A percentile compares a stretch with the other conserved stretches of the same genome.
phyloP scores from a whole-genome alignment of 2,329 filamentous ascomycete genomes.

The Hymenoscyphus occultus region DNA sequence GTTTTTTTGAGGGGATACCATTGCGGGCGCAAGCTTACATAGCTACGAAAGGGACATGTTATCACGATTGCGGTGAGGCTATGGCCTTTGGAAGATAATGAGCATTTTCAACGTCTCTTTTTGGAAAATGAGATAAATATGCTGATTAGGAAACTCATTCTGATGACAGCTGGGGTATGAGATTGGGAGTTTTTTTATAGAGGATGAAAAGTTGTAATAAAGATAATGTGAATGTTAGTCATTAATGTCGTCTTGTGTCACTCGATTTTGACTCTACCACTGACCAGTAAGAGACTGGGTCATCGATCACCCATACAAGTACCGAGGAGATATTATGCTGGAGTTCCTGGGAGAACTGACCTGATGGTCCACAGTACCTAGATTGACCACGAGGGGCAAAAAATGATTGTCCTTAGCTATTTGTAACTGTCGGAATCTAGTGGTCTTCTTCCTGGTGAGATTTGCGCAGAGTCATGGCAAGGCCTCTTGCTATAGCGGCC shows the following conservation, averaged over 20 bases:
- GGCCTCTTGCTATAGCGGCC: too few relatives aligned
- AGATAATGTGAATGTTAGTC: not conserved
- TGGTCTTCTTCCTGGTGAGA: too few relatives aligned
- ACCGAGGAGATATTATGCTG: not conserved
- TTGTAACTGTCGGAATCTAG: too few relatives aligned
- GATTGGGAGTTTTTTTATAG: not conserved
- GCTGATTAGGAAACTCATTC: not conserved
- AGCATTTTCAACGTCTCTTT: not conserved
- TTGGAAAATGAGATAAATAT: slow-evolving; percentile 10
- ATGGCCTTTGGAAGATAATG: not conserved
- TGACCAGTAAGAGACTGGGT: not conserved
- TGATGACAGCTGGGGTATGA: not conserved
- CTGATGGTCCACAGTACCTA: too few relatives aligned
- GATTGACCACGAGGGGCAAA: too few relatives aligned
- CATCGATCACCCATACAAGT: not conserved
- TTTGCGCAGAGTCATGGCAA: too few relatives aligned
- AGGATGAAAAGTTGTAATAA: not conserved
- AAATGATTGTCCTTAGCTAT: too few relatives aligned
- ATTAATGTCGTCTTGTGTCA: not conserved
- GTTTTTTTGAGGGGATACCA: not conserved
- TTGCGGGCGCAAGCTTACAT: not conserved
- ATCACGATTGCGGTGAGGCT: not conserved
- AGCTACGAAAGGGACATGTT: not conserved
- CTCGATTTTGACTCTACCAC: not conserved
- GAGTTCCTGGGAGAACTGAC: too few relatives aligned